Base-by-base conservation (phyloP, 306 rosid genomes). In the Dalbergia oliveri region DNA sequence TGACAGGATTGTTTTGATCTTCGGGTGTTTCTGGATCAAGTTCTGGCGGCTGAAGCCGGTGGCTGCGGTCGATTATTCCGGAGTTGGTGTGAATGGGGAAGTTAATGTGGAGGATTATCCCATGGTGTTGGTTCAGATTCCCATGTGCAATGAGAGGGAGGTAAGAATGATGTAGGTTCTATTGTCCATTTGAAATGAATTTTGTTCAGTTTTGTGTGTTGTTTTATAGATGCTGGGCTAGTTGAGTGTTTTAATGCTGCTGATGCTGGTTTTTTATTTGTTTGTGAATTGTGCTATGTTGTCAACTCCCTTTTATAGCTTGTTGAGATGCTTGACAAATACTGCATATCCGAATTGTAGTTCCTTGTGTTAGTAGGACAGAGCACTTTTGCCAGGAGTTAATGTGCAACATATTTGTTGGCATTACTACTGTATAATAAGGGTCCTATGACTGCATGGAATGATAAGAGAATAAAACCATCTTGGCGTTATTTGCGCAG, bases 121-220 rank as follows among this genome's bases (percentile, higher is more conserved):
- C 0, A 93, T 91, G 99, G 98, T 95, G 72, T 70, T 95, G 86
- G 60, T 95, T 75, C 99, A 95, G 84, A 91, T 95, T 72, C 99
- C 99, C 50, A 95, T 95, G 99, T 95, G 99, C 93, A 95, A 95
- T 73, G 99, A 95, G 87, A 93, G 94, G 96, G 99, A 95, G 99
- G 99, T 95, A 89, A 95, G 99, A 77, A 79, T 66, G 81, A 91
- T 90, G 97, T 90, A 87, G 94, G 98, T 92, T 85, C 69, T 90
- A 63, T 45, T 58, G 80, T 84, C 90, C 89, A 73, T 80, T 66
- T 66, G 53, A 54, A 79, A 64, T 34, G 5, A 39, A 50, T 75
- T 87, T 69, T 67, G 14, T 57, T 79, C 4, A 34, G 7, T 59
- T 63, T 60, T 50, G 53, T 14, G 6, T 61, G 1, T 34, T 8